Evolutionary conservation across 2,329 filamentous ascomycete genomes (phyloP).

Genomic region (Beauveria sp.): DNA sequence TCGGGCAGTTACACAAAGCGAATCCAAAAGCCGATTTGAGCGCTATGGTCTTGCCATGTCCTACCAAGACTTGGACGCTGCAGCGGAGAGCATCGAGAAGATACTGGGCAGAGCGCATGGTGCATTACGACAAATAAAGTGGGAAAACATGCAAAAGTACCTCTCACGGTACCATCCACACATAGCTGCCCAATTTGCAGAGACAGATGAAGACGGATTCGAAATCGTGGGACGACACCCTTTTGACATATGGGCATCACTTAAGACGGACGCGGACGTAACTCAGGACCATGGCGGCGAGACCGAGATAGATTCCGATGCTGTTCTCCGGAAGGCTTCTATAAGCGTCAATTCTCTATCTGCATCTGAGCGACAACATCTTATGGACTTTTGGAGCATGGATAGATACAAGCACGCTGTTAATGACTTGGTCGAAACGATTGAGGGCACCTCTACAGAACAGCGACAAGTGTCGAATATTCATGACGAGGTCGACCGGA

Average conservation of each 20-base stretch:
- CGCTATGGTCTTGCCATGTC: background rate
- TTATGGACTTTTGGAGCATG: background rate
- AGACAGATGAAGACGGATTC: background rate
- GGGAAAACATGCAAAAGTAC: background rate
- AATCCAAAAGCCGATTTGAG: background rate
- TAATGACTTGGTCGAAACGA: background rate
- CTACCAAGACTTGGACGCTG: background rate
- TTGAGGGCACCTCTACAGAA: background rate
- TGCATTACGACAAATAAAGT: background rate
- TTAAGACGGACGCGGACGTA: background rate
- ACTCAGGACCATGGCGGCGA: background rate
- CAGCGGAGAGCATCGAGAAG: background rate
- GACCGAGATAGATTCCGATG: background rate
- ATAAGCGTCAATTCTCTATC: background rate
- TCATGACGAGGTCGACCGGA: slow-evolving; percentile 24
- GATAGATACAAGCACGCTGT: slow-evolving; percentile 1
- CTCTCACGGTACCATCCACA: background rate
- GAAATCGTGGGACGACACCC: slow-evolving; percentile 1
- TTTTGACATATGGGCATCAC: slow-evolving; percentile 7
- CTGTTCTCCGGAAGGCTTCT: background rate
- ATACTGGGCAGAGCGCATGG: background rate
- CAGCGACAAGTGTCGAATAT: slow-evolving; percentile 9
- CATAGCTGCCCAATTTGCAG: background rate
- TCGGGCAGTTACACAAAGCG: background rate
- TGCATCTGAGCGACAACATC: background rate